Conservation (phyloP, 169 alveolate genomes). For the Perkinsus chesapeaki region DNA sequence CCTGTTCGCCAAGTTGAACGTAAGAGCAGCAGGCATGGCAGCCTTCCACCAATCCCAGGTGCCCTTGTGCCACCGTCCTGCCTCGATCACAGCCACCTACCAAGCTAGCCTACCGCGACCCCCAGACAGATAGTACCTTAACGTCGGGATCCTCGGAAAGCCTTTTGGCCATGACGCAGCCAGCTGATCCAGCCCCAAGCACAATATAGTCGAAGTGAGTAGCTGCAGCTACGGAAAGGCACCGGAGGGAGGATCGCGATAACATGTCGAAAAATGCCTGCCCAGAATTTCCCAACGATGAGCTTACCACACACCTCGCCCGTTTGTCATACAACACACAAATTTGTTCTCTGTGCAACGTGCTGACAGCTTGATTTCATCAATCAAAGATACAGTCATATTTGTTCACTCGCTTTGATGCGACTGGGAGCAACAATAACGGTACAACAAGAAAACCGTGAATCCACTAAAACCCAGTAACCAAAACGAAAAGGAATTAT, state of each 20-base stretch:
- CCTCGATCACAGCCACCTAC: slow-evolving; percentile 24
- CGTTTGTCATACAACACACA: too few relatives aligned
- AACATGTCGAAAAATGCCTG: background rate
- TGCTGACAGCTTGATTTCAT: too few relatives aligned
- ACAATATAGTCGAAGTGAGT: slow-evolving; percentile 16
- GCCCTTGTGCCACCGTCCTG: slow-evolving; percentile 20
- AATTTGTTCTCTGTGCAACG: too few relatives aligned
- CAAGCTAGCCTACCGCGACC: background rate
- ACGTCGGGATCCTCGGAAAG: slow-evolving; percentile 16
- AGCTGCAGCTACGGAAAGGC: background rate
- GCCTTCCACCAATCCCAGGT: slow-evolving; percentile 14
- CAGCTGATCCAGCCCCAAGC: slow-evolving; percentile 38
- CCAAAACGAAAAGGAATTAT: background rate
- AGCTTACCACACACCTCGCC: too few relatives aligned
- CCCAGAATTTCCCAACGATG: too few relatives aligned
- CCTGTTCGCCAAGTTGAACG: slow-evolving; percentile 6
- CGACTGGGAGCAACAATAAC: background rate
- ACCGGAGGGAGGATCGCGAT: background rate
- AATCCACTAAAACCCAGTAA: background rate
- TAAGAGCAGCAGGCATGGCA: background rate
- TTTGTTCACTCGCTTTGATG: too few relatives aligned
- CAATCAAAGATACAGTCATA: too few relatives aligned
- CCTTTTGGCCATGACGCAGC: slow-evolving; percentile 30
- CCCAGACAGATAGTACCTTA: background rate
- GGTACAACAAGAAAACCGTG: background rate